Base-by-base conservation (phyloP, 176 grass and related monocot genomes). In the Miscanthus lutarioriparius region DNA sequence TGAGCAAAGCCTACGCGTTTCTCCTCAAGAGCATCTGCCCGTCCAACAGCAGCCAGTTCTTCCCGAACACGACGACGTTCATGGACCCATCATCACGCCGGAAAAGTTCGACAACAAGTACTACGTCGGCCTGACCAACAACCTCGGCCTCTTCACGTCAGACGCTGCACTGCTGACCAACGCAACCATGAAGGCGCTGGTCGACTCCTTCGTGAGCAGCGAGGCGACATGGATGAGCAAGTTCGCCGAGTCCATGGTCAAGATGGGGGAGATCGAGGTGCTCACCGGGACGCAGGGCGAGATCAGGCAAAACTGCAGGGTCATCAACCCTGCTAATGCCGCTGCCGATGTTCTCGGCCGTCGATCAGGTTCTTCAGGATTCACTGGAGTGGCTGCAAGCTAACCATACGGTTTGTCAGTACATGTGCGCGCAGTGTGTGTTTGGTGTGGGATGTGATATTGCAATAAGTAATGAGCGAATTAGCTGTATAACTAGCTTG, bases 241-340 rank as follows among this genome's bases (percentile, higher is more conserved):
- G 70, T 95, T 95, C 43, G 67, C 38, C 39, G 86, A 66, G 85
- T 81, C 90, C 67, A 92, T 95, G 90, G 1, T 92, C 74, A 90
- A 92, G 79, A 95, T 95, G 93, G 93, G 90, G 22, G 5, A 77
- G 54, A 92, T 95, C 41, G 44, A 75, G 30, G 87, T 92, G 75
- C 68, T 95, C 25, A 88, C 90, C 0, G 88, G 83, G 36, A 71
- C 83, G 4, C 85, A 95, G 28, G 89, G 92, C 1, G 88, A 94
- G 83, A 94, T 94, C 82, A 84, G 92, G 70, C 45, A 27, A 4
- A 89, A 89, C 70, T 86, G 92, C 75, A 84, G 85, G 47, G 82
- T 80, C 30, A 43, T 93, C 53, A 93, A 91, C 72, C 36, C 82
- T 45, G 15, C 7, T 10, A 7, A 2, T 6, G 32, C 37, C 10